Evolutionary conservation across 192 early-diverging fungal genomes (phyloP).

Genomic region (Umbelopsis sp.): DNA sequence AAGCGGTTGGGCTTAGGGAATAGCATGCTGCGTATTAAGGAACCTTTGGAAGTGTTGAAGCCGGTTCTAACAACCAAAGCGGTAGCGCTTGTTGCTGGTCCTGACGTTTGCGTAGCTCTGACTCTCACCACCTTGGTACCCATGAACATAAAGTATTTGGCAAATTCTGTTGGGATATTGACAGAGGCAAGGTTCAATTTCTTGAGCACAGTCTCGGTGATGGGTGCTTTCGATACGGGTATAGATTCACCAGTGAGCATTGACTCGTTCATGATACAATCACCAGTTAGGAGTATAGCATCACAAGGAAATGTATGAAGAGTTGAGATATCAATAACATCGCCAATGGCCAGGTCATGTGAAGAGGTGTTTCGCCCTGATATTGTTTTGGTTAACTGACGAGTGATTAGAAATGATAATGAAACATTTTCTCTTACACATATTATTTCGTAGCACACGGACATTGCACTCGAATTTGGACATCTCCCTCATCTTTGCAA

Average conservation of each 20-base stretch:
- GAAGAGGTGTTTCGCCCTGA: slow-evolving; percentile 32
- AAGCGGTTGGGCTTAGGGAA: slow-evolving; percentile 97
- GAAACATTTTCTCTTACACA: slow-evolving; percentile 47
- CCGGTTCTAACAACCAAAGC: slow-evolving; percentile 92
- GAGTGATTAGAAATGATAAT: slow-evolving; percentile 36
- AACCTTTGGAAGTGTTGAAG: slow-evolving; percentile 97
- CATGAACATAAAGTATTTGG: slow-evolving; percentile 86
- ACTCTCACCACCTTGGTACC: slow-evolving; percentile 94
- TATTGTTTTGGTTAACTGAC: slow-evolving; percentile 23
- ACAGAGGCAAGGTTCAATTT: slow-evolving; percentile 72
- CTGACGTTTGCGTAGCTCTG: slow-evolving; percentile 36
- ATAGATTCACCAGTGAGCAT: slow-evolving; percentile 98
- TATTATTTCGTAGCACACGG: slow-evolving; percentile 66
- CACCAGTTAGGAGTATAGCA: slow-evolving; percentile 87
- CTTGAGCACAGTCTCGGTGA: slow-evolving; percentile 63
- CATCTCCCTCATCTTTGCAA: slow-evolving; percentile 79
- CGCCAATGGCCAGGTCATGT: slow-evolving; percentile 90
- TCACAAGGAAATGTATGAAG: slow-evolving; percentile 86
- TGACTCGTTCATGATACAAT: slow-evolving; percentile 97
- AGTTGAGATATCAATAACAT: slow-evolving; percentile 84
- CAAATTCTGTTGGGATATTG: slow-evolving; percentile 72
- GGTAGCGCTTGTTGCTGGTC: slow-evolving; percentile 57
- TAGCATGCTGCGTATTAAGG: slow-evolving; percentile 92
- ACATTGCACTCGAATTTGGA: slow-evolving; percentile 85
- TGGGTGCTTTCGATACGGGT: slow-evolving; percentile 89